Base-by-base conservation (phyloP, 345 rosid species). In the Trapa incisa region DNA sequence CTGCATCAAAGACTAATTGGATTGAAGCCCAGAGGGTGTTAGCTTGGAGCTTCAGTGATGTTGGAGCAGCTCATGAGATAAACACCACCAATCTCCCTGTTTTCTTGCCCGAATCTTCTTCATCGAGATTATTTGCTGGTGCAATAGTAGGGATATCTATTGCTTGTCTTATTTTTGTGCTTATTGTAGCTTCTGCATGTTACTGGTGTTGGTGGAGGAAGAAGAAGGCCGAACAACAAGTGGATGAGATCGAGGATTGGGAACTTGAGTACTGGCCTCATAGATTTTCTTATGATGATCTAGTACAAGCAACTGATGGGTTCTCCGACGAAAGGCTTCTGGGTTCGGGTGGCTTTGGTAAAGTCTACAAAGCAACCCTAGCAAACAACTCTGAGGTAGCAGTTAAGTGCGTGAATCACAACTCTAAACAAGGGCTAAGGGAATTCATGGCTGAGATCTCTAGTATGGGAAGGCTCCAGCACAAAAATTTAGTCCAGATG, bases 371-470 rank as follows among this genome's bases (percentile, higher is more conserved):
- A 70, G 98, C 92, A 43, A 65, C 41, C 1, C 75, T 87, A 8
- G 14, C 86, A 0, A 87, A 89, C 79, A 76, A 77, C 48, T 77
- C 76, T 3, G 88, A 81, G 62, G 65, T 86, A 2, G 95, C 96
- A 5, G 98, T 87, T 5, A 92, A 92, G 71, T 86, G 96, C 68
- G 90, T 92, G 68, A 87, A 85, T 66, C 97, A 89, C 66, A 89
- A 86, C 68, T 91, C 98, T 1, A 92, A 89, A 70, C 98, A 92
- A 77, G 98, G 96, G 1, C 68, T 89, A 3, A 83, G 87, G 76
- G 96, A 89, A 43, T 89, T 92, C 91, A 89, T 92, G 98, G 98
- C 96, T 35, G 98, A 92, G 66, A 87, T 89, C 66, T 86, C 88
- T n/a, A 87, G 96, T 47, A 84, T 89, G 83, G 96, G 98, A 12